Percentiles rank a stretch among this genome's conserved stretches.
Evolutionary conservation across 805 yeast species (phyloP).

Genomic region (Metschnikowia continentalis): DNA sequence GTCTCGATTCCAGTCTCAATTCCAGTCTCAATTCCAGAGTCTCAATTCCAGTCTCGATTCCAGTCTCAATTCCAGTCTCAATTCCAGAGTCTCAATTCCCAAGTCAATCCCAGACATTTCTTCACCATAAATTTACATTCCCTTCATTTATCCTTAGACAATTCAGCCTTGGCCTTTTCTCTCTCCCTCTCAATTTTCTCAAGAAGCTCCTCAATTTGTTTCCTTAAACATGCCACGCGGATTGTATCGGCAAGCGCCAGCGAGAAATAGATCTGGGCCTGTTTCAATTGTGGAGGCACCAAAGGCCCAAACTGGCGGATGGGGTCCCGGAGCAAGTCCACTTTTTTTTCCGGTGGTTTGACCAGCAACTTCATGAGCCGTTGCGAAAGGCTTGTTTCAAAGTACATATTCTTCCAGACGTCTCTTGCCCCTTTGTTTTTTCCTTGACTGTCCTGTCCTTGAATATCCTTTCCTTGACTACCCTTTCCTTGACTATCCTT

Average conservation of each 20-base stretch:
- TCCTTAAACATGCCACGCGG: constrained; percentile 19
- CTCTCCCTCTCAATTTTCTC: neutral
- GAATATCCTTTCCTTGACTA: too few species aligned
- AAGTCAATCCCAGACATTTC: too few species aligned
- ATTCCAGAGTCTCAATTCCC: too few species aligned
- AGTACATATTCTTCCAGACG: neutral
- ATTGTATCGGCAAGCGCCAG: constrained; percentile 26
- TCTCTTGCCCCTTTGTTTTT: neutral
- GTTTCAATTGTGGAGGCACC: constrained; percentile 39
- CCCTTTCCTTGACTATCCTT: too few species aligned
- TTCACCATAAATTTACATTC: too few species aligned
- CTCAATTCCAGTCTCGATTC: too few species aligned
- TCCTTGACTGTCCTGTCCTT: too few species aligned
- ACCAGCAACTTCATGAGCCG: neutral
- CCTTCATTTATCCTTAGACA: too few species aligned
- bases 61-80: too few species aligned
- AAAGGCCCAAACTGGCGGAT: constrained; percentile 46
- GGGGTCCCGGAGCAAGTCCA: constrained; percentile 14
- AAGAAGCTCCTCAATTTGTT: constrained; percentile 14
- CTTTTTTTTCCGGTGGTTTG: neutral
- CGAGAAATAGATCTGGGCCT: constrained; percentile 36
- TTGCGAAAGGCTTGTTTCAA: neutral
- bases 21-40: too few species aligned
- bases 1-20: too few species aligned
- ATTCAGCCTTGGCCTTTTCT: too few species aligned